phyloP scores from a whole-genome alignment of 2,329 filamentous ascomycete genomes.

The Scolecobasidium constrictum region DNA sequence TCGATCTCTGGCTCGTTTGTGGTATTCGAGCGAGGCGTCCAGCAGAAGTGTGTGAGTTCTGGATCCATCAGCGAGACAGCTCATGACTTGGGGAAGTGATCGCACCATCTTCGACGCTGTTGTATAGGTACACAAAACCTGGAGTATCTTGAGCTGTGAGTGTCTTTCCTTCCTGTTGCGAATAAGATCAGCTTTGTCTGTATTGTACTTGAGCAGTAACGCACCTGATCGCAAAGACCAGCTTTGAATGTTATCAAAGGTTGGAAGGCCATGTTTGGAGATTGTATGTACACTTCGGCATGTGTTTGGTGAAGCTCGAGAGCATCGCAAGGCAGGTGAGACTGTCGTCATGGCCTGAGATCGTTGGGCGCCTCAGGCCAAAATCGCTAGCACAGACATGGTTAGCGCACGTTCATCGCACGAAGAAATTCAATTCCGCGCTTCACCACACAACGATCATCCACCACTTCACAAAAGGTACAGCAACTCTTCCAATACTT shows the following conservation, averaged over 20 bases:
- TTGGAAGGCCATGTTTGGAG: slow-evolving; percentile 65
- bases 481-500: neutral
- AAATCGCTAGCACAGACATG: too few relatives aligned
- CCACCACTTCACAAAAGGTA: neutral
- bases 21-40: slow-evolving; percentile 67
- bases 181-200: slow-evolving; percentile 13
- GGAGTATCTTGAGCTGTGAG: slow-evolving; percentile 62
- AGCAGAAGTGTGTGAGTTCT: slow-evolving; percentile 95
- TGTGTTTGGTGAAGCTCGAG: too few relatives aligned
- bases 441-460: too few relatives aligned
- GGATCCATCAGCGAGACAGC: slow-evolving; percentile 13
- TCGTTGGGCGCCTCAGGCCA: too few relatives aligned
- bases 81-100: slow-evolving; percentile 12
- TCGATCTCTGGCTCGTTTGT: slow-evolving; percentile 71
- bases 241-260: slow-evolving; percentile 96
- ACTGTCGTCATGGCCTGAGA: too few relatives aligned
- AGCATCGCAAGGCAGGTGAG: too few relatives aligned
- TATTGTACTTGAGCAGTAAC: neutral
- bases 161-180: slow-evolving; percentile 39
- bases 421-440: too few relatives aligned
- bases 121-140: slow-evolving; percentile 87
- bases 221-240: slow-evolving; percentile 58
- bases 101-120: slow-evolving; percentile 63
- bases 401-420: too few relatives aligned
- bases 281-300: too few relatives aligned